Evolutionary conservation across 495 filamentous ascomycete genomes (phyloP).

Genomic region (Neurospora pannonica): DNA sequence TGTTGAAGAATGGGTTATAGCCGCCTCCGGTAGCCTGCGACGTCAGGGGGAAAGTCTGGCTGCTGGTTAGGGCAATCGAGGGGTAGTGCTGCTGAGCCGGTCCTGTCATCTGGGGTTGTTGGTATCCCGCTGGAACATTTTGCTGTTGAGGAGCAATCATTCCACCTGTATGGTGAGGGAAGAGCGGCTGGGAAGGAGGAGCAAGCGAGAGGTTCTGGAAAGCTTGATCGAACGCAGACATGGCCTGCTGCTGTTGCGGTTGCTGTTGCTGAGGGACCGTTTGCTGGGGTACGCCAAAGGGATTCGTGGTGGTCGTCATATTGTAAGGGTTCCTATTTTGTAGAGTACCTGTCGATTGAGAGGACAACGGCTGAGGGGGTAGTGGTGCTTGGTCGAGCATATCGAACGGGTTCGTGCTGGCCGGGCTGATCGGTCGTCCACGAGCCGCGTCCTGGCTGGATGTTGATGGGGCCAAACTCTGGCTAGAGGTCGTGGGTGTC

Average conservation of each 20-base stretch:
- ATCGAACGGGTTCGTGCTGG: constrained; percentile 65
- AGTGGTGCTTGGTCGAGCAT: constrained; percentile 28
- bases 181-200: constrained; percentile 51
- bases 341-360: constrained; percentile 48
- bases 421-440: constrained; percentile 25
- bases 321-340: constrained; percentile 43
- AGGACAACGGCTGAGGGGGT: constrained; percentile 41
- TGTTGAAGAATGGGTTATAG: constrained; percentile 62
- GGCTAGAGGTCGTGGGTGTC: constrained; percentile 4
- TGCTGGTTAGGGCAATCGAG: constrained; percentile 33
- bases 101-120: constrained; percentile 50
- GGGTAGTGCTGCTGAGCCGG: constrained; percentile 47
- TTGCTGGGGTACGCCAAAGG: constrained; percentile 35
- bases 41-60: constrained; percentile 38
- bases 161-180: constrained; percentile 78
- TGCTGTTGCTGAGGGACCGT: not conserved
- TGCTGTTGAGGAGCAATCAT: constrained; percentile 47
- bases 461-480: constrained; percentile 35
- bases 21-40: constrained; percentile 19
- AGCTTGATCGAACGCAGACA: constrained; percentile 47
- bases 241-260: constrained; percentile 21
- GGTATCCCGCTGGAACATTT: constrained; percentile 30
- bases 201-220: constrained; percentile 67
- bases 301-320: constrained; percentile 32
- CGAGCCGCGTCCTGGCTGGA: constrained; percentile 18